These are phyloP conservation scores for Candida frijolesensis DNA, from an alignment of 1,139 yeast species.

Conservation along the genomic window DNA sequence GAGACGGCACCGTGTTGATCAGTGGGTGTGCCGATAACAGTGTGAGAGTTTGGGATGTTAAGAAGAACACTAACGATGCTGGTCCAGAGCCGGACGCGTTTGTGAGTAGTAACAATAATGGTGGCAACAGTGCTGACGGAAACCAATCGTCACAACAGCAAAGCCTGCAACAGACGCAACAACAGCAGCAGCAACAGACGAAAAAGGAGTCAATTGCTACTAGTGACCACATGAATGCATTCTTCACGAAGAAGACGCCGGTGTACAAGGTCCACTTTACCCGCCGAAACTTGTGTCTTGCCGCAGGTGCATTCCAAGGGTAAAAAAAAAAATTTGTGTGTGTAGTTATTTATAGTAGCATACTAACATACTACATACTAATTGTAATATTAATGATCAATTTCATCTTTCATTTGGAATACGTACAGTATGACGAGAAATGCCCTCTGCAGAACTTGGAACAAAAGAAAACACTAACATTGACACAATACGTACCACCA, in stretches of 20 bases:
- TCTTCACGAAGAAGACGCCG: slow-evolving; percentile 91
- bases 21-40: slow-evolving; percentile 94
- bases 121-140: slow-evolving; percentile 9
- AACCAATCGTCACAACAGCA: slow-evolving; percentile 11
- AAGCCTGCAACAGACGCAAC: slow-evolving; percentile 14
- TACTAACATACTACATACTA: background rate
- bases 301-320: slow-evolving; percentile 77
- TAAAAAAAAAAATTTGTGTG: background rate
- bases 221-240: slow-evolving; percentile 89
- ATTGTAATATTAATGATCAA: background rate
- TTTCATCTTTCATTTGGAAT: background rate
- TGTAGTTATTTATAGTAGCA: background rate
- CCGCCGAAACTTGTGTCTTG: slow-evolving; percentile 84
- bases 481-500: too few relatives aligned
- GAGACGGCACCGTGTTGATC: slow-evolving; percentile 85
- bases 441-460: background rate
- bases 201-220: slow-evolving; percentile 78
- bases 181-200: slow-evolving; percentile 22
- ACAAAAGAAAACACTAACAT: background rate
- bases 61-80: slow-evolving; percentile 77
- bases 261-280: slow-evolving; percentile 93
- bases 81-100: slow-evolving; percentile 83
- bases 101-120: slow-evolving; percentile 25
- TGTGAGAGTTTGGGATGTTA: slow-evolving; percentile 95
- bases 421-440: background rate